Evolutionary conservation across 768 basidiomycete genomes (phyloP), one percentile per base, ranked within the genome.

Genomic region (Tylopilus vinaceipallidus): DNA sequence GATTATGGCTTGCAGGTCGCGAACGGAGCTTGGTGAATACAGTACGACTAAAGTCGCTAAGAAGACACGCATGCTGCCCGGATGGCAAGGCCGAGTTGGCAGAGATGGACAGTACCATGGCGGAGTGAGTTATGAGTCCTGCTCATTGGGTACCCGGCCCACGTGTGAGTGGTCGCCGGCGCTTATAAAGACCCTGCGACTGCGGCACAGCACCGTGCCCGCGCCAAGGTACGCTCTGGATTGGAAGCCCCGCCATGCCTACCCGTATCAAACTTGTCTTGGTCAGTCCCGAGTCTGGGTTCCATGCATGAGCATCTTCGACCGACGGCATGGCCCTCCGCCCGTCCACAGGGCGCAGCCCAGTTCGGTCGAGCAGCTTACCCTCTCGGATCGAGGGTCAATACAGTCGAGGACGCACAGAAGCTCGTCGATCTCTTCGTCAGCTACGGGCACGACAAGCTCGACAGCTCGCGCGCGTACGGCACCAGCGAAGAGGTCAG

Each of bases 391-490:
- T 43, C 53, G 14, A 50, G 32, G 20, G 53, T 62, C 19, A 45
- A 54, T 44, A 61, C 32, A 4, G 24, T 53, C 19, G 44, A 50
- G 38, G 51, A 45, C 9, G 53, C 49, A n/a, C 59, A 68, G 53
- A 50, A 54, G 33, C 49, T 57, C 30, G 49, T 63, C 8, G 58
- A 60, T 46, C 12, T 60, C 4, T 55, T 49, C 14, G 37, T 57
- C 17, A 47, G 48, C 23, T 37, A 56, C 32, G 58, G 58, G 2
- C 34, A 59, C 33, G 45, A 43, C 12, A 51, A 47, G 9, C 30
- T 63, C 22, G 59, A 59, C 13, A 49, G 42, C 17, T 39, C 55
- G 7, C 53, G 41, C 2, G 16, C 19, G 4, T 55, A 63, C 13
- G 57, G 54, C 16, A 55, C 47, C 12, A 52, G 55, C 17, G 59